Evolutionary conservation across 2,329 filamentous ascomycete species (phyloP), one percentile per base, ranked within the genome.

Genomic region (Aspergillus costaricaensis): DNA sequence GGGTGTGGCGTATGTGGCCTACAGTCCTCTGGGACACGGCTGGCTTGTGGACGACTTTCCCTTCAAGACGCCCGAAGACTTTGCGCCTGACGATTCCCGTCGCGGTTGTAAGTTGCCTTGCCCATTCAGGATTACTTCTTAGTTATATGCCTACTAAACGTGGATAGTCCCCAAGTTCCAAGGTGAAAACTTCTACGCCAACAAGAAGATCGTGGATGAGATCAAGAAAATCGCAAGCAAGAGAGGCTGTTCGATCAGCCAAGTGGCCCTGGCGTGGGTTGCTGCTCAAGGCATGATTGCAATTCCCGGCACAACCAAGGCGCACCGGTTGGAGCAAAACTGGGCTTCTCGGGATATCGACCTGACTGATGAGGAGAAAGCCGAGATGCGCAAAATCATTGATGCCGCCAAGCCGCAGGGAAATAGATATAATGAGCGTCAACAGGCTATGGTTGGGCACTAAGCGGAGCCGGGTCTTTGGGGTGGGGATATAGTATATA

Each of bases 271-370:
- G 0, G 74, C 77, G 0, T 79, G 76, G 77, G 76, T 79, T 1
- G 74, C 71, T 9, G 67, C 76, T 68, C 74, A 79, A 43, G 74
- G 75, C 0, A 68, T 80, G 68, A 80, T 83, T 60, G 70, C 80
- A 0, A 82, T 82, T 52, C 80, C 81, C 0, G 81, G 81, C 1
- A 80, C 79, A 0, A 81, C 78, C 0, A 81, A 80, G 62, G 58
- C 72, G 0, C 51, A 61, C 4, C 72, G 79, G 0, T 52, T 80
- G 6, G 76, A 78, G 50, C 74, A 79, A 54, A 81, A 80, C 58
- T 79, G 72, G 72, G 67, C 67, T 0, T 78, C 76, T 1, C 60
- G 74, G 23, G 66, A 78, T 9, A 63, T 79, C 49, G 70, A 76
- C 1, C 58, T 79, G 39, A 75, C 71, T 0, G 72, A 76, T 21